Evolutionary conservation across 257 asterid genomes (phyloP), one percentile per base, ranked within the genome.

Genomic region (Plantago elongata): DNA sequence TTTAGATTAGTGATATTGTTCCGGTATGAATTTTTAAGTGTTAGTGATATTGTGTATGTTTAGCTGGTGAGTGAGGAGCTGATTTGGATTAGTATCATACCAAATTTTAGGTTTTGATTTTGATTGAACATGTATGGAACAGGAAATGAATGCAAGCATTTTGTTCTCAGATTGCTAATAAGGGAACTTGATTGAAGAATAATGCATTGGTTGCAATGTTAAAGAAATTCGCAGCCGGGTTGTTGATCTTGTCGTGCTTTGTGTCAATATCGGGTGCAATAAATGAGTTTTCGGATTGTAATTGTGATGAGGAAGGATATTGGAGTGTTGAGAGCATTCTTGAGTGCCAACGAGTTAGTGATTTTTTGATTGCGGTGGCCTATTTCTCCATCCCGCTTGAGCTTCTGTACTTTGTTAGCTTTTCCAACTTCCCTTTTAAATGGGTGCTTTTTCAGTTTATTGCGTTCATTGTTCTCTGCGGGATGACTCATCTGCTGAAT

Each of bases 341-440:
- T 29, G 92, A 83, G 70, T 79, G 81, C 74, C 99, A 93, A 69
- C 81, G 74, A 69, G 85, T 78, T 37, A 73, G 99, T 47, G 99
- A 93, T 68, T 85, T 93, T 69, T 67, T 87, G 80, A 93, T 89
- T 65, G 96, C 96, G 1, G 85, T 93, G 46, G 99, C 99, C 52
- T 93, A 93, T 75, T 93, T 93, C 57, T 89, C 99, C 4, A 93
- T 93, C 72, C 99, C 99, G 0, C 67, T 93, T 50, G 99, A 93
- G 94, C 87, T 93, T 9, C 85, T 93, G 34, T 93, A 87, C 77
- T 93, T 93, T 54, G 79, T 89, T 14, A 87, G 92, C 76, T 87
- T 89, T 78, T 78, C 96, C 9, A 81, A 74, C 34, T 57, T 93
- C 43, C 99, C 99, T 3, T 87, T 87, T 64, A 93, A 89, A 81